Base-by-base conservation (phyloP, 352 stramenopile genomes). In the Globisporangium irregulare region DNA sequence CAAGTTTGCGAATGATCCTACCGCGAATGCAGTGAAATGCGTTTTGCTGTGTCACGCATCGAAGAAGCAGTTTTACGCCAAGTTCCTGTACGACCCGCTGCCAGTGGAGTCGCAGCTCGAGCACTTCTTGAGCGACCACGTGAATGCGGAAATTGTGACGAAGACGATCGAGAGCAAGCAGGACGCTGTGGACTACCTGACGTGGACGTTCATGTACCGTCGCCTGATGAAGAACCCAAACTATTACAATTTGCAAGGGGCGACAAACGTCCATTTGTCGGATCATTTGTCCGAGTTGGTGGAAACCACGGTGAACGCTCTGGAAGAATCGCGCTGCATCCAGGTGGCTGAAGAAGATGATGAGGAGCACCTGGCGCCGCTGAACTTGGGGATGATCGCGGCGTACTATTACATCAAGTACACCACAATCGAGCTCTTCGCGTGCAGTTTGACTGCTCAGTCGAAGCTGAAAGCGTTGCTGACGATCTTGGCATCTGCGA, bases 351-450 rank as follows among this genome's bases (percentile, higher is more conserved):
- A 99, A 62, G 92, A 97, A 57, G 82, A 94, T 38, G 82, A 82
- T n/a, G 91, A 96, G 53, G 92, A 98, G 58, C 89, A 96, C 62
- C 80, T 99, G 38, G 88, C 85, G 43, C 87, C 98, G 5, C 81
- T 99, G 18, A 99, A 99, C 80, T 81, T 99, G 55, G 98, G 98
- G 51, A 99, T 99, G 96, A 99, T 99, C 68, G 97, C 97, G 20
- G 95, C 97, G 0, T 99, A 99, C 81, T 99, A 99, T 79, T 99
- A 99, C 79, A 92, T 99, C 64, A 94, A 98, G 79, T 99, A 99
- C 82, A 98, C 95, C 57, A 99, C 98, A 34, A 98, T 99, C 68
- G 97, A 99, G 76, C 82, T 99, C 29, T 99, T 99, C 73, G 97
- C 97, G 29, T 98, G 95, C 71, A 98, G 94, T 62, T 75, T 99